Percentiles rank a stretch among this genome's conserved stretches.
These are phyloP conservation scores for Canna indica DNA, from an alignment of 176 grass and related monocot genomes.

Conservation along the genomic window DNA sequence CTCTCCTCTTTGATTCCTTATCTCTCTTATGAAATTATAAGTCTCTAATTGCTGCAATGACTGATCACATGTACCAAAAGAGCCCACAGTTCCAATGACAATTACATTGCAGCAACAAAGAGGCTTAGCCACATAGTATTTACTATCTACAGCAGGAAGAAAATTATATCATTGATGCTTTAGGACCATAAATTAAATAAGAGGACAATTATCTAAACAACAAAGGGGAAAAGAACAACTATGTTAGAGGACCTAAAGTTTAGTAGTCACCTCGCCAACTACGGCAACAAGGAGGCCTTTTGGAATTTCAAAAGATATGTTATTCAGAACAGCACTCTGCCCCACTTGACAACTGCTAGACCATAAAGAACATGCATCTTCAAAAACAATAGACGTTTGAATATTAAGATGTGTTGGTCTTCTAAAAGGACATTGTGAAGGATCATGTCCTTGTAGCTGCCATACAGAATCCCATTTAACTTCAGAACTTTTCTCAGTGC, in stretches of 20 bases:
- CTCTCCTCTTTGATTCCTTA: too few species aligned
- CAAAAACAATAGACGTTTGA: constrained; percentile 30
- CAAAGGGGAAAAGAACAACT: not conserved
- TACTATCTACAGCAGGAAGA: not conserved
- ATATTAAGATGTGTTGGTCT: constrained; percentile 21
- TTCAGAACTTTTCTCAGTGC: constrained; percentile 45
- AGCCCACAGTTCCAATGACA: too few species aligned
- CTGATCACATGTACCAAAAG: too few species aligned
- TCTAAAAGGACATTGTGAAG: constrained; percentile 1
- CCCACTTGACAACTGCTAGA: constrained; percentile 39
- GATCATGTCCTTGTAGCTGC: constrained; percentile 27
- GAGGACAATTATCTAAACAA: not conserved
- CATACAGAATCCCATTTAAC: not conserved
- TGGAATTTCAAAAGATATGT: constrained; percentile 47
- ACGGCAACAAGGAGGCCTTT: constrained; percentile 71
- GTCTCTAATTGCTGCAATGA: too few species aligned
- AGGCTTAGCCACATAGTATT: too few species aligned
- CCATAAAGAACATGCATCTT: constrained; percentile 54
- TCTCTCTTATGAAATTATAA: too few species aligned
- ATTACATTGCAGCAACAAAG: too few species aligned
- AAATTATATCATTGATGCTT: not conserved
- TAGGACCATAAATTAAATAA: not conserved
- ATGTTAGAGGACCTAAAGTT: not conserved
- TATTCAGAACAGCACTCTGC: constrained; percentile 37
- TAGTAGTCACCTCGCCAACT: constrained; percentile 60